These are phyloP conservation scores for Lactarius vividus DNA, from an alignment of 768 basidiomycete genomes.

Conservation along the genomic window DNA sequence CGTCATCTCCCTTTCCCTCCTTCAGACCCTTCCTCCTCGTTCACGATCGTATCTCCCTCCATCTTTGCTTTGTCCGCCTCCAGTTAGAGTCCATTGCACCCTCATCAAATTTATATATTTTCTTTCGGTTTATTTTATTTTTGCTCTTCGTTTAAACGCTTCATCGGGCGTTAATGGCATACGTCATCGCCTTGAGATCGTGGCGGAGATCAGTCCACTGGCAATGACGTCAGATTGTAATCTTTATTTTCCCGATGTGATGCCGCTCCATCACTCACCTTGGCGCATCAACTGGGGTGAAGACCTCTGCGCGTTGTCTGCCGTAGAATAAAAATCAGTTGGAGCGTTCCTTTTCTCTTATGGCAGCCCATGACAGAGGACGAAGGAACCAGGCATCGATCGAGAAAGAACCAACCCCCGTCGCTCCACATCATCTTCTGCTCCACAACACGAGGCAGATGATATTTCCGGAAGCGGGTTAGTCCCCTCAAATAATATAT, in stretches of 20 bases:
- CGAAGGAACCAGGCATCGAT: conserved; percentile 11
- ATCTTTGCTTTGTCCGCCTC: not conserved
- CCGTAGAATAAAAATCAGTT: not conserved
- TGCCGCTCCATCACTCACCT: conserved; percentile 62
- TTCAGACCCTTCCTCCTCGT: not conserved
- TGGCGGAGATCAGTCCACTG: conserved; percentile 29
- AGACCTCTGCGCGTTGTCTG: conserved; percentile 58
- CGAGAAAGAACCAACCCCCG: conserved; percentile 22
- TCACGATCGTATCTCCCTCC: not conserved
- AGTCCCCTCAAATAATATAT: conserved; percentile 15
- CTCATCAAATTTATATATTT: not conserved
- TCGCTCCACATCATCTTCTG: conserved; percentile 22
- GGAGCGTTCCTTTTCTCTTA: not conserved
- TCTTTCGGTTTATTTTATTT: not conserved
- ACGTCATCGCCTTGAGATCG: conserved; percentile 28
- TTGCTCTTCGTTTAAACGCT: not conserved
- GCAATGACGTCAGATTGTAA: conserved; percentile 26
- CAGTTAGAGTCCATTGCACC: not conserved
- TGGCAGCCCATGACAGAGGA: not conserved
- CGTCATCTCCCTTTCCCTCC: conserved; percentile 9
- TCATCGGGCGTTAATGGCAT: not conserved
- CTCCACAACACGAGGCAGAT: conserved; percentile 24
- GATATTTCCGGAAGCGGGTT: conserved; percentile 13
- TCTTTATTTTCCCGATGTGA: not conserved
- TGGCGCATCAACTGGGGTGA: conserved; percentile 81